Evolutionary conservation across 2,329 filamentous ascomycete genomes (phyloP).

Genomic region (Paraconiothyrium sp.): DNA sequence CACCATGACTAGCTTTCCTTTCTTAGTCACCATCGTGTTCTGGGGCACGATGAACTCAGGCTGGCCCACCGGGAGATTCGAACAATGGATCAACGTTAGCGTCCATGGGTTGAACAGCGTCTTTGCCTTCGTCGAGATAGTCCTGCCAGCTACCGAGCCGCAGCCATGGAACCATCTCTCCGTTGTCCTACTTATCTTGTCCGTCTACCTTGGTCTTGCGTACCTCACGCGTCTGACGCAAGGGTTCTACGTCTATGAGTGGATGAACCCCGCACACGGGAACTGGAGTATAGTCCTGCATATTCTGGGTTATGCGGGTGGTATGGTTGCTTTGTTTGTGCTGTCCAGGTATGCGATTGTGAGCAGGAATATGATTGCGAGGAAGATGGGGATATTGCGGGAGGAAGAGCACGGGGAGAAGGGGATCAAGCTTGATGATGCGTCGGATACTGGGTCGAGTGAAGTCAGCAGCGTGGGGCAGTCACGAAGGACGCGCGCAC

Average conservation of each 20-base stretch:
- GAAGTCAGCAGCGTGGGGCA: not conserved
- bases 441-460: not conserved
- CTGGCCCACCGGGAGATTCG: constrained; percentile 3
- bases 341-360: not conserved
- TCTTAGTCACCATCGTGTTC: constrained; percentile 8
- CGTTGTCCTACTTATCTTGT: not conserved
- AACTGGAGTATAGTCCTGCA: constrained; percentile 1
- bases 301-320: not conserved
- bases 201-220: constrained; percentile 2
- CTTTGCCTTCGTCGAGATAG: constrained; percentile 1
- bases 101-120: not conserved
- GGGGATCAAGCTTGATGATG: not conserved
- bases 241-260: constrained; percentile 5
- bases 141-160: not conserved
- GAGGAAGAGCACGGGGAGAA: not conserved
- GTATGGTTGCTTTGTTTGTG: not conserved
- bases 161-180: constrained; percentile 1
- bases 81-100: constrained; percentile 7
- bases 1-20: not conserved
- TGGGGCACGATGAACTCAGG: constrained; percentile 1
- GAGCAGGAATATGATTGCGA: not conserved
- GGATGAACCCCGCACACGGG: constrained; percentile 7
- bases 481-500: not conserved
- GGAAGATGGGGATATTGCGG: not conserved
- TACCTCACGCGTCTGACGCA: constrained; percentile 6